These are phyloP conservation scores for Yamadazyma scolyti DNA, from an alignment of 805 yeast species.

Conservation along the genomic window DNA sequence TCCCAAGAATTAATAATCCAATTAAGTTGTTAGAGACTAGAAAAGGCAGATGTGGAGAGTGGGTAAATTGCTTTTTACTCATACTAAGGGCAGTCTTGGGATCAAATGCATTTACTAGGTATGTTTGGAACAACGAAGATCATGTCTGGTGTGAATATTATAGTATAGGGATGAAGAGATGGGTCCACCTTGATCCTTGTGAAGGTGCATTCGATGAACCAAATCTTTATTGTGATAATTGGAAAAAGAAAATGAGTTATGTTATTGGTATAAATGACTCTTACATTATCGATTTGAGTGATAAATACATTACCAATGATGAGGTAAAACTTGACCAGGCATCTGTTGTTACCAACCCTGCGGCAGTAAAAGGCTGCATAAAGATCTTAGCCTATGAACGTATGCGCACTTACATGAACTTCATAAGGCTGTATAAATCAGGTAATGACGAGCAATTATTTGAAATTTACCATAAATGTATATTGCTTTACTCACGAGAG, in stretches of 20 bases:
- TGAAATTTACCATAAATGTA: constrained; percentile 31
- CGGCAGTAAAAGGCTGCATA: constrained; percentile 31
- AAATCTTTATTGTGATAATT: constrained; percentile 67
- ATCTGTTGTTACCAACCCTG: constrained; percentile 43
- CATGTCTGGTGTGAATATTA: constrained; percentile 96
- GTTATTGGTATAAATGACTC: constrained; percentile 63
- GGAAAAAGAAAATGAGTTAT: constrained; percentile 95
- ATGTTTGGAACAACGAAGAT: constrained; percentile 86
- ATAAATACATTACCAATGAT: constrained; percentile 53
- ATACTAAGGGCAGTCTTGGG: constrained; percentile 62
- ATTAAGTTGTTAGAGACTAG: constrained; percentile 56
- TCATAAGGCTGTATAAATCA: constrained; percentile 3
- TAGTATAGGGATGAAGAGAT: constrained; percentile 53
- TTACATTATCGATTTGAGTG: constrained; percentile 67
- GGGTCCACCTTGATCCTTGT: constrained; percentile 91
- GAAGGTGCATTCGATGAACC: constrained; percentile 87
- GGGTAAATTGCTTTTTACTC: constrained; percentile 82
- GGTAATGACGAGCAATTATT: constrained; percentile 8
- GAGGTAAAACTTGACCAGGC: constrained; percentile 21
- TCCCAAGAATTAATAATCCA: constrained; percentile 77
- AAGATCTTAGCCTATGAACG: constrained; percentile 14
- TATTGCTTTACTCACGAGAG: constrained; percentile 33
- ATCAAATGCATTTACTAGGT: constrained; percentile 41
- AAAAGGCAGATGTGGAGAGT: constrained; percentile 90
- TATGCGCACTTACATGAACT: constrained; percentile 4